Conservation (phyloP, 352 stramenopile species). For the Phytophthora crassamura region DNA sequence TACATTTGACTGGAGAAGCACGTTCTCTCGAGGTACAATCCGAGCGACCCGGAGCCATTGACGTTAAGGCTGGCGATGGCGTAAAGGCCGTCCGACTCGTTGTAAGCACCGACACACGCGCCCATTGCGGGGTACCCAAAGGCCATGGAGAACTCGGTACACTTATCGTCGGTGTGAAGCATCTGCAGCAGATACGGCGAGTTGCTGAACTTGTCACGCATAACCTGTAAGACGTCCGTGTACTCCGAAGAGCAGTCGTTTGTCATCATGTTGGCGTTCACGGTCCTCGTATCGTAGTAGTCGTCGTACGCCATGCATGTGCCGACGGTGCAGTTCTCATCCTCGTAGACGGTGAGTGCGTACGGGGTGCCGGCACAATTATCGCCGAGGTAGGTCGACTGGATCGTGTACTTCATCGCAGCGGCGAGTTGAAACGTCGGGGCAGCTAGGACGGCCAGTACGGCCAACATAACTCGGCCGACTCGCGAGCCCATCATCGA, state of each 20-base stretch:
- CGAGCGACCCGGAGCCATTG: constrained; percentile 26
- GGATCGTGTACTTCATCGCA: constrained; percentile 23
- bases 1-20: constrained; percentile 28
- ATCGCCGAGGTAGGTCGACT: constrained; percentile 28
- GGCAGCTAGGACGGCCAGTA: neutral
- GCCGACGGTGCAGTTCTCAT: constrained; percentile 20
- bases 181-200: constrained; percentile 33
- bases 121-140: constrained; percentile 30
- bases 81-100: constrained; percentile 30
- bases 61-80: constrained; percentile 13
- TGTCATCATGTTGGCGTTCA: constrained; percentile 37
- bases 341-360: constrained; percentile 15
- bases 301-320: constrained; percentile 20
- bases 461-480: neutral
- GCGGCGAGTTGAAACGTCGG: neutral
- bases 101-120: constrained; percentile 33
- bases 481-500: constrained; percentile 4
- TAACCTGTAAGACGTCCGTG: constrained; percentile 14
- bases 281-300: constrained; percentile 12
- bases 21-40: constrained; percentile 18
- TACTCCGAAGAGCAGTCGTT: constrained; percentile 27
- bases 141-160: constrained; percentile 25
- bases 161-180: constrained; percentile 27
- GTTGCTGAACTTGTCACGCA: constrained; percentile 30
- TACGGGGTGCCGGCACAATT: constrained; percentile 25